Evolutionary conservation across 768 basidiomycete species (phyloP).

Genomic region (Suillus cothurnatus): DNA sequence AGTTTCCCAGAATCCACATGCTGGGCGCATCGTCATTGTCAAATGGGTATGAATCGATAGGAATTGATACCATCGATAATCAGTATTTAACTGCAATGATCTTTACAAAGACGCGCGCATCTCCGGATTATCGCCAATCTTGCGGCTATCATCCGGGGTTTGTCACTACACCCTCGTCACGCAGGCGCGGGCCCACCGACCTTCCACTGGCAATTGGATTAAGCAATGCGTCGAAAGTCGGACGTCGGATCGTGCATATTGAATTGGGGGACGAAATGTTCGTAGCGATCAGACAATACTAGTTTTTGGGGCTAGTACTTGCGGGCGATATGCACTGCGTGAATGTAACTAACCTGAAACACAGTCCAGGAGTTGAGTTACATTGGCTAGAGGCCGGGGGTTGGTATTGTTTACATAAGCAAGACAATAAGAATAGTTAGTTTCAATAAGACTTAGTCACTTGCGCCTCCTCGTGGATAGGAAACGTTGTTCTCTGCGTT

Average conservation of each 20-base stretch:
- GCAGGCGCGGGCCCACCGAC: slow-evolving; percentile 2
- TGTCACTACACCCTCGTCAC: not conserved
- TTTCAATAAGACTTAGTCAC: not conserved
- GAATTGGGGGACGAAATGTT: not conserved
- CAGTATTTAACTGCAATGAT: not conserved
- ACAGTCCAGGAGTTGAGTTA: not conserved
- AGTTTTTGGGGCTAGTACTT: not conserved
- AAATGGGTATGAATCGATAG: not conserved
- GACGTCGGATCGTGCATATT: slow-evolving; percentile 2
- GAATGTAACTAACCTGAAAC: not conserved
- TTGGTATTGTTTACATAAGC: not conserved
- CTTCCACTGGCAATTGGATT: not conserved
- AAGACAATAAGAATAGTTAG: not conserved
- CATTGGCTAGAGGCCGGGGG: not conserved
- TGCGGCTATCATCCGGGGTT: not conserved
- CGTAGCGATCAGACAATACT: not conserved
- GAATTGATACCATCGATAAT: slow-evolving; percentile 2
- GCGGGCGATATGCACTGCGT: not conserved
- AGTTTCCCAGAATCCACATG: not conserved
- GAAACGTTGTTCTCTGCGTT: slow-evolving; percentile 12
- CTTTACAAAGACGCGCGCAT: not conserved
- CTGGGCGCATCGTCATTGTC: not conserved
- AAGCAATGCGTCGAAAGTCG: not conserved
- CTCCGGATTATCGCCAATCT: not conserved
- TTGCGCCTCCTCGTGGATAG: slow-evolving; percentile 12